These are phyloP conservation scores for Ceratobasidium sp. DNA, from an alignment of 1,284 basidiomycete species.

Conservation along the genomic window DNA sequence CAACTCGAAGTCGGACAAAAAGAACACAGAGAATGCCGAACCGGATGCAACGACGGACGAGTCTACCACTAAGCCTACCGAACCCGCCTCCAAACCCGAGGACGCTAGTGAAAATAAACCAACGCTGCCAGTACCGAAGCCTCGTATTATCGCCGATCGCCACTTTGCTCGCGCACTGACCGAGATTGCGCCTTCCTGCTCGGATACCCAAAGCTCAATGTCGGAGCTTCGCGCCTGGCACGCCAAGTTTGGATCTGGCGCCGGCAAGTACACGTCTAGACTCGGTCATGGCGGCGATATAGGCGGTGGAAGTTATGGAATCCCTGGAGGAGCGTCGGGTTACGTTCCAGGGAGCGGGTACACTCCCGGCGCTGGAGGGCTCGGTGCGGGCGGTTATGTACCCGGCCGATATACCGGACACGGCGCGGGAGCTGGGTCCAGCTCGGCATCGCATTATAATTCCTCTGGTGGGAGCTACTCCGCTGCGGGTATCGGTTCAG, in stretches of 20 bases:
- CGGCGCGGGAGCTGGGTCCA: no score
- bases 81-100: constrained; percentile 38
- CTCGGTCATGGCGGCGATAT: background rate
- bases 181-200: constrained; percentile 89
- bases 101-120: no score
- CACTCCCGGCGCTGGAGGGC: background rate
- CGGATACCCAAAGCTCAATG: constrained; percentile 83
- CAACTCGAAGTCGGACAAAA: background rate
- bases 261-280: constrained; percentile 47
- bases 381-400: no score
- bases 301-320: background rate
- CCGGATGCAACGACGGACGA: no score
- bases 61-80: no score
- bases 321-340: background rate
- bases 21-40: no score
- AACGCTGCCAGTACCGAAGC: constrained; percentile 48
- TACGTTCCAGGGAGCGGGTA: constrained; percentile 3
- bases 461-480: no score
- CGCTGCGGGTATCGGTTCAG: no score
- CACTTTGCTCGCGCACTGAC: constrained; percentile 86
- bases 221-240: constrained; percentile 91
- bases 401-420: no score
- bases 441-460: no score
- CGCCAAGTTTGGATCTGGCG: constrained; percentile 85
- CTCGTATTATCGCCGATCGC: constrained; percentile 63